phyloP scores from a whole-genome alignment of 768 basidiomycete species.

The Tremella yokohamensis region DNA sequence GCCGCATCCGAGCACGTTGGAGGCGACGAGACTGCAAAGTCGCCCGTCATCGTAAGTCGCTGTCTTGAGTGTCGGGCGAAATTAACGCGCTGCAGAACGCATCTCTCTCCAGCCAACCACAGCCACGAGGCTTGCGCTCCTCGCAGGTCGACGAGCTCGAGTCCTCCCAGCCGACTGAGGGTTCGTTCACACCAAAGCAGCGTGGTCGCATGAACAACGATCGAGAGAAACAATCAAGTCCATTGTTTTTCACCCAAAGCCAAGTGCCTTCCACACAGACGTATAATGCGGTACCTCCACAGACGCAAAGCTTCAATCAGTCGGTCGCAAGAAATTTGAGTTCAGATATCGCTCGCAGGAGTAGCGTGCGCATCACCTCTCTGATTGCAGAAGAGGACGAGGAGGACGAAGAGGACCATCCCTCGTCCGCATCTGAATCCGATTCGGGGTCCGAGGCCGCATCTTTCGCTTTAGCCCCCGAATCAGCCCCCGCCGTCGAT shows the following conservation, averaged over 20 bases:
- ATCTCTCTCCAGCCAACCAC: neutral
- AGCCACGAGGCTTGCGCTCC: neutral
- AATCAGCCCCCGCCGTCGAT: no score
- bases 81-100: neutral
- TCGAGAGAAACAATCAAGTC: neutral
- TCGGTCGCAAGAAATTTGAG: neutral
- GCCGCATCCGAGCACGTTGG: neutral
- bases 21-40: neutral
- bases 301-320: neutral
- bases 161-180: constrained; percentile 6
- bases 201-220: neutral
- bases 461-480: neutral
- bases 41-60: neutral
- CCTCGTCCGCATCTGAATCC: neutral
- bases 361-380: neutral
- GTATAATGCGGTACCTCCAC: neutral
- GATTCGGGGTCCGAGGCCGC: neutral
- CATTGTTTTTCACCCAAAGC: constrained; percentile 1
- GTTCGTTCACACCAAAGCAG: neutral
- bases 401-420: neutral
- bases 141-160: constrained; percentile 15
- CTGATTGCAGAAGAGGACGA: constrained; percentile 8
- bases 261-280: neutral
- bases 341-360: neutral
- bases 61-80: neutral